Evolutionary conservation across 2,329 filamentous ascomycete genomes (phyloP).

Genomic region (Gaeumannomyces sp.): DNA sequence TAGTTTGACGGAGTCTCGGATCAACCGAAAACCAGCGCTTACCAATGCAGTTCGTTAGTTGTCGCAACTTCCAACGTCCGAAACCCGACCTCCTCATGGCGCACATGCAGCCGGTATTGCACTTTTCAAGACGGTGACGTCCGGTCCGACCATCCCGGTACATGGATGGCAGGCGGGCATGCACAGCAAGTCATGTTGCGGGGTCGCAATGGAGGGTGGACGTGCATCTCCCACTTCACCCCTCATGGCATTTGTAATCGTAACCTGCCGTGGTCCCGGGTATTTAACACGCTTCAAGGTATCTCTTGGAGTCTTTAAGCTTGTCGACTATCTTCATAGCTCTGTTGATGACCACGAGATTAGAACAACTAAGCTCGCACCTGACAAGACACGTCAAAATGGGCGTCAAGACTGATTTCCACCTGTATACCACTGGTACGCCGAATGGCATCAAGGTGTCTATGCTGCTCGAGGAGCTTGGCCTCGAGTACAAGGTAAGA

Average conservation of each 20-base stretch:
- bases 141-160: not conserved
- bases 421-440: constrained; percentile 75
- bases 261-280: not conserved
- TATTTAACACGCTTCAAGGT: not conserved
- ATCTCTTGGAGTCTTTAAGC: not conserved
- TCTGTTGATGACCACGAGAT: not conserved
- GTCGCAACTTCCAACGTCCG: no score
- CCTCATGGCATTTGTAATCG: not conserved
- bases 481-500: constrained; percentile 67
- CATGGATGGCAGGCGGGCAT: not conserved
- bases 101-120: no score
- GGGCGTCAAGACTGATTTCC: constrained; percentile 53
- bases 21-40: no score
- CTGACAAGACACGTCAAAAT: constrained; percentile 4
- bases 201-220: not conserved
- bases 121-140: not conserved
- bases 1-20: no score
- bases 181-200: not conserved
- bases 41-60: no score
- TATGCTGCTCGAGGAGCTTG: constrained; percentile 80
- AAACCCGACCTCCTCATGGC: no score
- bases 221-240: not conserved
- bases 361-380: not conserved
- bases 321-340: not conserved
- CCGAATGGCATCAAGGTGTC: constrained; percentile 89